Conservation (phyloP, 169 alveolate species). For the Fabrea salina region DNA sequence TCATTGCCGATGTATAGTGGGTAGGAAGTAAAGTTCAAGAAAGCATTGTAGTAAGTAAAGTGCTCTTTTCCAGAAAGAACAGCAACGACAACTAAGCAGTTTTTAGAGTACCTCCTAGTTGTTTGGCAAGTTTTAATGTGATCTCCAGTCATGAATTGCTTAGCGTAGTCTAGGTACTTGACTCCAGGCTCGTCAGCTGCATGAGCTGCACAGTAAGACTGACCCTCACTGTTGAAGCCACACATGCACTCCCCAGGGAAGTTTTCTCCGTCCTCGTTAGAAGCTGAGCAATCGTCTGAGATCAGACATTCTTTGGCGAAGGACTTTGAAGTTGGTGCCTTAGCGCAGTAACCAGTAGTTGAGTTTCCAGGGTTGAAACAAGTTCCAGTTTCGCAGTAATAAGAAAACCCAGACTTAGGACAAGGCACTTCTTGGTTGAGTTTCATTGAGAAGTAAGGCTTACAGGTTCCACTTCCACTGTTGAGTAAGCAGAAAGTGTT, state of each 20-base stretch:
- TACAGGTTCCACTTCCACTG: background rate
- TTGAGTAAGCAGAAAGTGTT: background rate
- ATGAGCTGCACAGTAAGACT: background rate
- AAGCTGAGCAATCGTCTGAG: background rate
- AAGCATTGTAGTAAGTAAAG: too few species aligned
- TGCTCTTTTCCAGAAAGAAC: background rate
- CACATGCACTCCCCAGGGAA: slow-evolving; percentile 24
- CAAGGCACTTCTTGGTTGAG: background rate
- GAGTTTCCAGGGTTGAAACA: background rate
- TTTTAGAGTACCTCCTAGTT: background rate
- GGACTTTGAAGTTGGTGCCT: background rate
- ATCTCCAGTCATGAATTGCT: background rate
- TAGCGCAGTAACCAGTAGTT: background rate
- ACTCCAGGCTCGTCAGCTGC: slow-evolving; percentile 30
- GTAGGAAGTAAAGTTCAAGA: slow-evolving; percentile 17
- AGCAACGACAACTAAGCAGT: slow-evolving; percentile 24
- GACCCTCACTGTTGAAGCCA: slow-evolving; percentile 11
- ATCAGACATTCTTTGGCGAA: background rate
- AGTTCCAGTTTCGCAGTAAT: slow-evolving; percentile 14
- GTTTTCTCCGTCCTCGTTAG: background rate
- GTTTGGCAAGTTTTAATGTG: background rate
- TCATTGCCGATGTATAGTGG: slow-evolving; percentile 3
- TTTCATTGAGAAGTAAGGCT: background rate
- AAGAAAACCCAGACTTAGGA: background rate
- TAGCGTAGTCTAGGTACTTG: background rate